phyloP scores from a whole-genome alignment of 768 basidiomycete species.

The Psilocybe cubensis region DNA sequence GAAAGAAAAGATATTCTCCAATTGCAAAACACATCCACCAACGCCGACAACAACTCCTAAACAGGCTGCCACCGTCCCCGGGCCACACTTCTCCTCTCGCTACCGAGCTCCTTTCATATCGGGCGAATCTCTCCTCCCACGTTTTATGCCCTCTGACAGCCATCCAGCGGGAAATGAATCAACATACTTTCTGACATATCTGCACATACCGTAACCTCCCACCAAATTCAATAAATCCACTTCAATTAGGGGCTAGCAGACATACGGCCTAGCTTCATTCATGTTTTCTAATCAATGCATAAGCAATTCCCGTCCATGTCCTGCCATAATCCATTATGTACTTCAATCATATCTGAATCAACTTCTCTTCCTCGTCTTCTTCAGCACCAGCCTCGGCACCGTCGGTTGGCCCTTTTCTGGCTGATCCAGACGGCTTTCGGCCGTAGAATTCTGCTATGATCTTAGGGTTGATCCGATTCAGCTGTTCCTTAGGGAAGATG shows the following conservation, averaged over 20 bases:
- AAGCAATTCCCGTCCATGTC: not conserved
- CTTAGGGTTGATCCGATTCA: constrained; percentile 97
- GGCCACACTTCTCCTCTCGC: constrained; percentile 2
- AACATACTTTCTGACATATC: not conserved
- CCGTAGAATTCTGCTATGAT: constrained; percentile 93
- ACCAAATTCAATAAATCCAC: not conserved
- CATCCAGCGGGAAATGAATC: not conserved
- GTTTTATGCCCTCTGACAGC: not conserved
- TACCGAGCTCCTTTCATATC: constrained; percentile 7
- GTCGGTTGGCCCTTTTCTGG: constrained; percentile 60
- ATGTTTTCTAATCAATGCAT: not conserved
- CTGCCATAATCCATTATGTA: constrained; percentile 14
- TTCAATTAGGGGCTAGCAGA: constrained; percentile 1
- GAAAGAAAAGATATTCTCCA: not conserved
- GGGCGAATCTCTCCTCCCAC: not conserved
- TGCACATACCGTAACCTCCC: not conserved
- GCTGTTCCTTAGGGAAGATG: constrained; percentile 98
- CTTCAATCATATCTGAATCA: constrained; percentile 27
- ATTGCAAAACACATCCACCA: too few species aligned
- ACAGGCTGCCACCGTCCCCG: not conserved
- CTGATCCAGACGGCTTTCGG: constrained; percentile 77
- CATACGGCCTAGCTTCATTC: constrained; percentile 1
- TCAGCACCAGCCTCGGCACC: constrained; percentile 48
- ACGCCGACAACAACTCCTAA: constrained; percentile 1
- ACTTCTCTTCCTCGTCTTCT: constrained; percentile 36